Evolutionary conservation across 352 stramenopile species (phyloP).

Genomic region (Pythium dissotocum): DNA sequence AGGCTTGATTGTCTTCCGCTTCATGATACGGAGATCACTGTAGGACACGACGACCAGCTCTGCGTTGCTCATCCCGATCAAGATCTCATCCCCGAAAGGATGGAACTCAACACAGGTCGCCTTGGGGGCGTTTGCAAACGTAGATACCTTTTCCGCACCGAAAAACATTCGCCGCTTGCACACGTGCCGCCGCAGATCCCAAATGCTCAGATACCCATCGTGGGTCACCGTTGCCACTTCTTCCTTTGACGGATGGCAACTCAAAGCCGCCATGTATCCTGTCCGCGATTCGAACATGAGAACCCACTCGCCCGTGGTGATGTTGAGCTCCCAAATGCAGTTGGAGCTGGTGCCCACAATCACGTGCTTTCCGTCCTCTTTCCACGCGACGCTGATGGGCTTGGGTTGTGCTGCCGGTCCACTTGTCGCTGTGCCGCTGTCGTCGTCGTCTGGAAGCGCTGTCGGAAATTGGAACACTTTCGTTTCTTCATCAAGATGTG

Average conservation of each 20-base stretch:
- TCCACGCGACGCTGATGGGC: slow-evolving; percentile 58
- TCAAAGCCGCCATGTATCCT: slow-evolving; percentile 35
- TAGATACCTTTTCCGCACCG: slow-evolving; percentile 15
- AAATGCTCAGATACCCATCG: slow-evolving; percentile 56
- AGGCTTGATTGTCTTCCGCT: slow-evolving; percentile 49
- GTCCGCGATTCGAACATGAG: slow-evolving; percentile 56
- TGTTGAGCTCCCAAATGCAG: slow-evolving; percentile 64
- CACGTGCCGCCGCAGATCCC: slow-evolving; percentile 45
- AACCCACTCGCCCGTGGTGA: slow-evolving; percentile 44
- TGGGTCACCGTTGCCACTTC: slow-evolving; percentile 51
- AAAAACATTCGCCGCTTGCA: slow-evolving; percentile 42
- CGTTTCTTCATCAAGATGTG: slow-evolving; percentile 34
- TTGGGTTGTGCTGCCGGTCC: slow-evolving; percentile 30
- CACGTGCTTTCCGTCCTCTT: slow-evolving; percentile 49
- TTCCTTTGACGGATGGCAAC: slow-evolving; percentile 42
- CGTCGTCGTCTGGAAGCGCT: slow-evolving; percentile 36
- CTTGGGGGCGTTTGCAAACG: slow-evolving; percentile 25
- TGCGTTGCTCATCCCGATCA: slow-evolving; percentile 49
- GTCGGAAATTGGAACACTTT: slow-evolving; percentile 44
- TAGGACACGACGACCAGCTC: slow-evolving; percentile 58
- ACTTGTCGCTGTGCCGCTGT: background rate
- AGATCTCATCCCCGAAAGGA: slow-evolving; percentile 50
- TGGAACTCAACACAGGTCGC: slow-evolving; percentile 58
- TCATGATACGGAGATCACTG: slow-evolving; percentile 33
- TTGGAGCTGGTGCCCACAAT: slow-evolving; percentile 60